A percentile compares a stretch with the other conserved stretches of the same genome.
phyloP scores from a whole-genome alignment of 306 rosid species.

The Quercus gilva region DNA sequence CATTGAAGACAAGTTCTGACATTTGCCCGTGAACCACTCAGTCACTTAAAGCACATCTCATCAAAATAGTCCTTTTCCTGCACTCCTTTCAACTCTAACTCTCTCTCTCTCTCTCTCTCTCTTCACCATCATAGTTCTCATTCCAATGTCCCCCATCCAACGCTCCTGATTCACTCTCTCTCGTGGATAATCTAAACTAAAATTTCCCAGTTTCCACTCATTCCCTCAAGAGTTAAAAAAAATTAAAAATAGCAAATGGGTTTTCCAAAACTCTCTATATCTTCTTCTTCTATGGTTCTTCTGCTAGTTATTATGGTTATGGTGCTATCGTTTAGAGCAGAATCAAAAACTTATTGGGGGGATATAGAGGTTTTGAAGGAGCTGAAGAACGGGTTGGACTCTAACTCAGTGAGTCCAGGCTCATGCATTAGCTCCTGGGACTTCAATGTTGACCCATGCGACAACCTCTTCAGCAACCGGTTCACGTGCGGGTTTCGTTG shows the following conservation, averaged over 20 bases:
- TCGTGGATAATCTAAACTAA: background rate
- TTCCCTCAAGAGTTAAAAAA: background rate
- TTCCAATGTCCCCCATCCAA: conserved; percentile 8
- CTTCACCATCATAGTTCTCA: background rate
- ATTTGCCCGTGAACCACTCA: conserved; percentile 43
- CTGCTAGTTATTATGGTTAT: background rate
- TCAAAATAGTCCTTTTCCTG: background rate
- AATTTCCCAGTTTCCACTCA: background rate
- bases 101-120: background rate
- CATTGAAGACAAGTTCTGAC: conserved; percentile 16
- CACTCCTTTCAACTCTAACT: too few species aligned
- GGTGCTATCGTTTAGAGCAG: conserved; percentile 8
- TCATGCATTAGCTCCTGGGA: conserved; percentile 75
- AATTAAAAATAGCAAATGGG: conserved; percentile 34
- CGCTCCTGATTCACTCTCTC: conserved; percentile 31
- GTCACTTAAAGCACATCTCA: background rate
- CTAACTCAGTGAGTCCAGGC: conserved; percentile 44
- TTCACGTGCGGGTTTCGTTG: conserved; percentile 88
- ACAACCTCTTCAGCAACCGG: conserved; percentile 56
- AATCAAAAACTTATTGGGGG: conserved; percentile 56
- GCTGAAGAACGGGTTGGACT: conserved; percentile 41
- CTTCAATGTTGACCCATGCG: conserved; percentile 77
- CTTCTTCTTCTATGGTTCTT: conserved; percentile 15
- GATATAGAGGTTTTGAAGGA: conserved; percentile 52
- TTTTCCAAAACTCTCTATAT: background rate